These are phyloP conservation scores for Phyllosticta citribraziliensis DNA, from an alignment of 2,329 filamentous ascomycete genomes.

Conservation along the genomic window DNA sequence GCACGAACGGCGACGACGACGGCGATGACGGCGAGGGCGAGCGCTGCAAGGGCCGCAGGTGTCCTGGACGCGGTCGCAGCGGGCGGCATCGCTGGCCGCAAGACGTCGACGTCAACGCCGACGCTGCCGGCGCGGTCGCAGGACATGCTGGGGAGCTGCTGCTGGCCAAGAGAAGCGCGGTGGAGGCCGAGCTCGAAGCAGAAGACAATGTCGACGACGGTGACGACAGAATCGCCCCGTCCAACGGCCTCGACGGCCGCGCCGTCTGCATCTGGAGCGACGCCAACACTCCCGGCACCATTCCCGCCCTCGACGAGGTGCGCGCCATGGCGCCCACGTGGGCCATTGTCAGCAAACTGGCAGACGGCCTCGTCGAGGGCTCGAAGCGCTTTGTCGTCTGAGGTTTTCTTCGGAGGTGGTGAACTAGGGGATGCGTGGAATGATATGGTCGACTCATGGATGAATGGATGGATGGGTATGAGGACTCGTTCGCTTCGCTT, in stretches of 20 bases:
- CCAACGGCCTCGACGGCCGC: slow-evolving; percentile 36
- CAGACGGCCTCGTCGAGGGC: slow-evolving; percentile 73
- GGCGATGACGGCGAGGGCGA: slow-evolving; percentile 14
- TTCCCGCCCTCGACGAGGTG: slow-evolving; percentile 78
- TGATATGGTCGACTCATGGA: too few relatives aligned
- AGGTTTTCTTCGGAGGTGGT: background rate
- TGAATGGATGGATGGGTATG: too few relatives aligned
- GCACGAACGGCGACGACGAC: slow-evolving; percentile 16
- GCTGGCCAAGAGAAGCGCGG: slow-evolving; percentile 23
- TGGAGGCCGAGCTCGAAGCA: slow-evolving; percentile 28
- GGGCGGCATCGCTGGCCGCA: slow-evolving; percentile 5
- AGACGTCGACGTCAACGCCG: background rate
- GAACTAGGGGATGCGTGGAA: too few relatives aligned
- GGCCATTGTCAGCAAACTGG: slow-evolving; percentile 65
- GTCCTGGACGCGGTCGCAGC: slow-evolving; percentile 10
- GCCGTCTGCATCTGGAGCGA: slow-evolving; percentile 84
- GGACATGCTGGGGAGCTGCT: background rate
- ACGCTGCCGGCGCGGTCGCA: background rate
- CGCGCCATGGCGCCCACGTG: slow-evolving; percentile 67
- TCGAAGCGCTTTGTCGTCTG: slow-evolving; percentile 57
- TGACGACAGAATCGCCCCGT: background rate
- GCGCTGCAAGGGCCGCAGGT: slow-evolving; percentile 22
- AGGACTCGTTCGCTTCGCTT: too few relatives aligned
- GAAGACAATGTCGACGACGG: background rate
- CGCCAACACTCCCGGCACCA: slow-evolving; percentile 57